Percentiles rank a stretch among this genome's conserved stretches.
Evolutionary conservation across 345 rosid species (phyloP).

Genomic region (Theobroma cacao): DNA sequence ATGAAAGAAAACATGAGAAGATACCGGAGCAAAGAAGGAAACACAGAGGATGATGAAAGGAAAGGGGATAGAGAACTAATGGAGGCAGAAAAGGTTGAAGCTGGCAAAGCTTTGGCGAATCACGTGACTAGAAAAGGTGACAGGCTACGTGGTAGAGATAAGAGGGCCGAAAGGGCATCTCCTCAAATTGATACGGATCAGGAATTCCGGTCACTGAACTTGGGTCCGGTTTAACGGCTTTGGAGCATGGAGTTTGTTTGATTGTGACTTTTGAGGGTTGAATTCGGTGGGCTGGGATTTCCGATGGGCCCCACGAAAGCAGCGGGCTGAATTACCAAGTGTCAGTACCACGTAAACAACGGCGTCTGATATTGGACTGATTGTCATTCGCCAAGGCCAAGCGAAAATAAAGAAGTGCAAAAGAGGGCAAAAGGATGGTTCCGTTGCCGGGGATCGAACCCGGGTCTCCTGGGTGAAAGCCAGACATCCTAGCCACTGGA

Average conservation of each 20-base stretch:
- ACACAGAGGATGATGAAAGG: not conserved
- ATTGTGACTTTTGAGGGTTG: slow-evolving; percentile 5
- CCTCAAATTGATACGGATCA: not conserved
- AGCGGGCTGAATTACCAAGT: not conserved
- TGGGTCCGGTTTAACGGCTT: not conserved
- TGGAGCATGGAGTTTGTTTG: not conserved
- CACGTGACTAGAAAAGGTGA: not conserved
- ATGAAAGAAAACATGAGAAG: not conserved
- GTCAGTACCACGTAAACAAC: not conserved
- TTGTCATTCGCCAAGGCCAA: not conserved
- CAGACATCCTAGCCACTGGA: slow-evolving; percentile 98
- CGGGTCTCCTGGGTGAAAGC: slow-evolving; percentile 99
- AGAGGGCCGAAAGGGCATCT: not conserved
- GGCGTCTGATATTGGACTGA: not conserved
- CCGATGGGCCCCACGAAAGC: not conserved
- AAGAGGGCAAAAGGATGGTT: too few species aligned
- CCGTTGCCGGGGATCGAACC: slow-evolving; percentile 98
- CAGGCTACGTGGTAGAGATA: not conserved
- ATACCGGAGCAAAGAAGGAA: not conserved
- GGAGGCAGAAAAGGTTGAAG: not conserved
- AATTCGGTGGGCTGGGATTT: slow-evolving; percentile 5
- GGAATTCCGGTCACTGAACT: slow-evolving; percentile 1
- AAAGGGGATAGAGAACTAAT: not conserved
- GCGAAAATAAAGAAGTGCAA: too few species aligned
- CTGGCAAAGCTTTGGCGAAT: not conserved